Percentiles rank a stretch among this genome's conserved stretches.
phyloP scores from a whole-genome alignment of 73 alveolate genomes.

The Breviolum minutum region DNA sequence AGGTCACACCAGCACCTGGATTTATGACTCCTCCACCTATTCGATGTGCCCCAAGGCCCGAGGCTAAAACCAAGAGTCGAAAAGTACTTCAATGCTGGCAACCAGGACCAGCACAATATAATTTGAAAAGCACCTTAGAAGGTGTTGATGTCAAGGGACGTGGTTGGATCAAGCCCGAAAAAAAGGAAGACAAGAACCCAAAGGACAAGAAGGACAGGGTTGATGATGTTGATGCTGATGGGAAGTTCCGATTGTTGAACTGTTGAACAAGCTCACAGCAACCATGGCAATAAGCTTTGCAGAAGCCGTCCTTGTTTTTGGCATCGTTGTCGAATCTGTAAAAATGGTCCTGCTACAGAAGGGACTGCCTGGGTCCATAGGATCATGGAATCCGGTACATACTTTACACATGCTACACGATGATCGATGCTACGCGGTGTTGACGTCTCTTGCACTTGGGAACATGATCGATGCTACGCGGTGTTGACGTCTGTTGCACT shows the following conservation, averaged over 20 bases:
- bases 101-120: conserved; percentile 19
- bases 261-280: no score
- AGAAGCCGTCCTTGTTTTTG: no score
- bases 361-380: no score
- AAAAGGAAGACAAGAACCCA: neutral
- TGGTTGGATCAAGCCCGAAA: conserved; percentile 28
- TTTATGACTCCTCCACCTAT: neutral
- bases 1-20: conserved; percentile 7
- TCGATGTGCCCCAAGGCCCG: neutral
- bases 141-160: conserved; percentile 10
- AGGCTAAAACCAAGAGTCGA: neutral
- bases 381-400: no score
- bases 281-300: no score
- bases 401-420: no score
- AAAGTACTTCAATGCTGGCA: neutral
- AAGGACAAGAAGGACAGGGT: neutral
- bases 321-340: no score
- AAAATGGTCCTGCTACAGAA: no score
- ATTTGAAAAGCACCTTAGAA: conserved; percentile 24
- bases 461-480: no score
- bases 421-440: no score
- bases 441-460: no score
- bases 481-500: no score
- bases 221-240: neutral
- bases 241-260: neutral